Conservation (phyloP, 2,329 filamentous ascomycete species). For the Ascochyta lentis region DNA sequence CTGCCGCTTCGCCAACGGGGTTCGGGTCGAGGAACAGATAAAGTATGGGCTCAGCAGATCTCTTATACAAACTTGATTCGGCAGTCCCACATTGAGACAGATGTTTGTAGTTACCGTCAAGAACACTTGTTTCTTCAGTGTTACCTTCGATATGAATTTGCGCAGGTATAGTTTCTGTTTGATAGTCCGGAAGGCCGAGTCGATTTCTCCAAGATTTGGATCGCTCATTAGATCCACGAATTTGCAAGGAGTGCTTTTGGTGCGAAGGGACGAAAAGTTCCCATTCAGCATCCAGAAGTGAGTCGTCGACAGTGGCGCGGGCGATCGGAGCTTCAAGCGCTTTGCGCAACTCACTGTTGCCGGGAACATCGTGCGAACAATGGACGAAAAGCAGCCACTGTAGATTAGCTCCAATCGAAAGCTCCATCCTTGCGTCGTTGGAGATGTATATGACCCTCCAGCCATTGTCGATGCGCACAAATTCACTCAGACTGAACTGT, state of each 20-base stretch:
- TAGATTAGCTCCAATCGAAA: slow-evolving; percentile 47
- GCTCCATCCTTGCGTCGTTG: slow-evolving; percentile 47
- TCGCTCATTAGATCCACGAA: slow-evolving; percentile 28
- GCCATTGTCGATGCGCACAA: slow-evolving; percentile 33
- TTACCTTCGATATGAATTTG: slow-evolving; percentile 51
- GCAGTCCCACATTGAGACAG: slow-evolving; percentile 66
- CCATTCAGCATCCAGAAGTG: slow-evolving; percentile 33
- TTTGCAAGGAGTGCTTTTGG: slow-evolving; percentile 14
- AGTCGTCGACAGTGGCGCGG: slow-evolving; percentile 15
- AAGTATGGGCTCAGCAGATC: slow-evolving; percentile 41
- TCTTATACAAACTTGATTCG: slow-evolving; percentile 61
- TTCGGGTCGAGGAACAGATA: slow-evolving; percentile 67
- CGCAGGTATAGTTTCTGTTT: slow-evolving; percentile 53
- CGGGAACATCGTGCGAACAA: slow-evolving; percentile 47
- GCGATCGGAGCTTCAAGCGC: slow-evolving; percentile 44
- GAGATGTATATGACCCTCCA: slow-evolving; percentile 56
- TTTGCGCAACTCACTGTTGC: slow-evolving; percentile 51
- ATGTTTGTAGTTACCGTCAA: slow-evolving; percentile 60
- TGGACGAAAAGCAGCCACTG: slow-evolving; percentile 58
- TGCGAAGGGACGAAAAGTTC: slow-evolving; percentile 28
- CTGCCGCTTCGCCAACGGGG: slow-evolving; percentile 52
- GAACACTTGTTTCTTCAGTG: slow-evolving; percentile 32
- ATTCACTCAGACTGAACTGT: slow-evolving; percentile 25
- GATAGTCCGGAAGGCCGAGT: slow-evolving; percentile 47
- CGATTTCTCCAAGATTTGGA: slow-evolving; percentile 48